phyloP scores from a whole-genome alignment of 495 filamentous ascomycete species.

The Penicillium tannophilum region DNA sequence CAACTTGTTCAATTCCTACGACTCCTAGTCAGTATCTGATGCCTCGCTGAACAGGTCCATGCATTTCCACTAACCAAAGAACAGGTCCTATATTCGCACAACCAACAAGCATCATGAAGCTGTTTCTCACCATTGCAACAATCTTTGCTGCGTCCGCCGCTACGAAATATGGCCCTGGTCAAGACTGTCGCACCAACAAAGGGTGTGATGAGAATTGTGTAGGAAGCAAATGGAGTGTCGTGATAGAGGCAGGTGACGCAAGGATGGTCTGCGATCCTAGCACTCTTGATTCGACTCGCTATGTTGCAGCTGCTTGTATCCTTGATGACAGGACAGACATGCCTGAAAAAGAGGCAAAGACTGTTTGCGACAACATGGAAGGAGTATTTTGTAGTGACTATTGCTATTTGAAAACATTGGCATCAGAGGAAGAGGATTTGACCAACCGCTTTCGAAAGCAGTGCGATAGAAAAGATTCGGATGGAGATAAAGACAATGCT shows the following conservation, averaged over 20 bases:
- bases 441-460: background rate
- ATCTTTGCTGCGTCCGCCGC: background rate
- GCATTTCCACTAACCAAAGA: too few relatives aligned
- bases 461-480: background rate
- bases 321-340: background rate
- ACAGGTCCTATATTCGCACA: too few relatives aligned
- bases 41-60: too few relatives aligned
- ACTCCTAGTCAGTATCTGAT: too few relatives aligned
- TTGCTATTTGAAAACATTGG: background rate
- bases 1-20: too few relatives aligned
- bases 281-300: background rate
- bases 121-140: background rate
- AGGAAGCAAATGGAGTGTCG: background rate
- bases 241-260: background rate
- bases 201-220: background rate
- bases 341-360: background rate
- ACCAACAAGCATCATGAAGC: background rate
- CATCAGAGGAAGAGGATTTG: background rate
- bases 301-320: background rate
- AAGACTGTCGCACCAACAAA: conserved; percentile 1
- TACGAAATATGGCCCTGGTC: background rate
- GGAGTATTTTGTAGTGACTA: background rate
- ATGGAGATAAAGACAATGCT: background rate
- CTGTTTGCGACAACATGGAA: background rate
- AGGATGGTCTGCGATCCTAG: background rate